Percentiles rank a stretch among this genome's conserved stretches.
phyloP scores from a whole-genome alignment of 805 yeast genomes.

The Kluyveromyces dobzhanskii region DNA sequence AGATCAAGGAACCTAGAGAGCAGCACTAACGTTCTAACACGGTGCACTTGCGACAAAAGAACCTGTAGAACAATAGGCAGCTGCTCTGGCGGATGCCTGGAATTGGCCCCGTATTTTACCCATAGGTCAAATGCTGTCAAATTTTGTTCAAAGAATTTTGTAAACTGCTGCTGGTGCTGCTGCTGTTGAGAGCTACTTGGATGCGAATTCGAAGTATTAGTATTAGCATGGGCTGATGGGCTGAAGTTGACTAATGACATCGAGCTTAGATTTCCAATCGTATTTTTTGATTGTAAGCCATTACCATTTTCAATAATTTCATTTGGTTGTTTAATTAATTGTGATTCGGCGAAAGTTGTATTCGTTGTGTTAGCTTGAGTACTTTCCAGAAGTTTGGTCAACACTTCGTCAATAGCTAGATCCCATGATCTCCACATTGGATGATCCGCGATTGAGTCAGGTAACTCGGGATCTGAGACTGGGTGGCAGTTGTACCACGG shows the following conservation, averaged over 20 bases:
- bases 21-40: conserved; percentile 78
- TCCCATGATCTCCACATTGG: conserved; percentile 99
- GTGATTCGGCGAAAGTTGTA: conserved; percentile 20
- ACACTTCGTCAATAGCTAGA: conserved; percentile 88
- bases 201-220: conserved; percentile 2
- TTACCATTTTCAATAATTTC: conserved; percentile 13
- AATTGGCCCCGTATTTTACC: conserved; percentile 83
- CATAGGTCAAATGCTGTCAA: conserved; percentile 94
- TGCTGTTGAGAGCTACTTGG: conserved; percentile 11
- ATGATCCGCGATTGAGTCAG: conserved; percentile 71
- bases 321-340: conserved; percentile 17
- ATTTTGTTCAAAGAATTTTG: conserved; percentile 93
- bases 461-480: conserved; percentile 85
- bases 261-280: conserved; percentile 28
- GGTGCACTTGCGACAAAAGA: conserved; percentile 84
- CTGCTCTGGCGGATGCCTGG: conserved; percentile 88
- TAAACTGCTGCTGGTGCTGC: conserved; percentile 57
- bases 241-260: conserved; percentile 29
- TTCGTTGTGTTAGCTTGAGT: conserved; percentile 28
- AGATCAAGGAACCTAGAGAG: conserved; percentile 81
- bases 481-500: conserved; percentile 91
- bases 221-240: conserved; percentile 4
- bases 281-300: conserved; percentile 24
- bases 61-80: conserved; percentile 91
- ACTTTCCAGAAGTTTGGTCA: conserved; percentile 55